Base-by-base conservation (phyloP, 2,329 filamentous ascomycete species). In the Camptophora hylomeconis region DNA sequence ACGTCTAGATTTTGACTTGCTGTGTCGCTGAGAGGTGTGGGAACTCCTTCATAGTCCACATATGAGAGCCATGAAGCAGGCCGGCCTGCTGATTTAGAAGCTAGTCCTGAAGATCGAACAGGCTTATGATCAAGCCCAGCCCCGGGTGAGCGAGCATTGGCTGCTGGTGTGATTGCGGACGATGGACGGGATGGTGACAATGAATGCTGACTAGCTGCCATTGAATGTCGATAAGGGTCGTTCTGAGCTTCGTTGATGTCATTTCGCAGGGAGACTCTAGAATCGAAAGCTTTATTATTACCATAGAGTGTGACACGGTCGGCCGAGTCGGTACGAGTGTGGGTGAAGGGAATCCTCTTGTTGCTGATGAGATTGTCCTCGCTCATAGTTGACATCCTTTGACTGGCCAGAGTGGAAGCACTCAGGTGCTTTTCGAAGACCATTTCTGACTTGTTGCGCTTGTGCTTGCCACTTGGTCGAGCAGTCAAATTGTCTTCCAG, bases 401-500 rank as follows among this genome's bases (percentile, higher is more conserved):
- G 53, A 34, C 54, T 38, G 3, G 51, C 52, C 7, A 63, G 51
- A 19, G 58, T 66, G 7, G 58, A 62, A 15, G 59, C 55, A 32
- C 65, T 69, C 27, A 72, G 53, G 31, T 76, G 71, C 51, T 80
- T 80, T 37, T 80, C 70, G 7, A 62, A 60, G 3, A 65, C 59
- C 7, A 58, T 46, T 10, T 69, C 65, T 1, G 67, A 70, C 41
- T 69, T 72, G 49, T 80, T 86, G 47, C 79, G 72, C 61, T 84
- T 86, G 56, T 92, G 83, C 7, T 14, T 7, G n/a, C n/a, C n/a
- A 19, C 20, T 13, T 54, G 41, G 52, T 48, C 57, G 63, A 33
- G 81, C 75, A 2, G 84, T 94, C 33, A 92, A 60, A 45, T 87
- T 76, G 41, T 80, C 73, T 50, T 94, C 86, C 9, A 95, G 65